Percentiles rank a stretch among this genome's conserved stretches.
Conservation (phyloP, 2,329 filamentous ascomycete species). For the Penicillium sp. region DNA sequence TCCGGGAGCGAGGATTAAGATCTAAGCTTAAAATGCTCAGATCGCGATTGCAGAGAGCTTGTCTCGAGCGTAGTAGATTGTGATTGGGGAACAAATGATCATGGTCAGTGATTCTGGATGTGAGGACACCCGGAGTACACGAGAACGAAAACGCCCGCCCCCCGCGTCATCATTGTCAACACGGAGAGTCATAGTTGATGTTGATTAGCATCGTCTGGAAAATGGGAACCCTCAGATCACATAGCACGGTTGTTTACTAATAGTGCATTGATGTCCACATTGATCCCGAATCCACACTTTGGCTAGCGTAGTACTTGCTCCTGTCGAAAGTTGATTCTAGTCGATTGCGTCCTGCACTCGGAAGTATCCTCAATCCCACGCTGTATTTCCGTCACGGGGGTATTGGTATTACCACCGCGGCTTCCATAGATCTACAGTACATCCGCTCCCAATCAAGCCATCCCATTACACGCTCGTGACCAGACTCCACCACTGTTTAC, state of each 20-base stretch:
- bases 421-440: background rate
- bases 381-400: conserved; percentile 15
- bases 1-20: background rate
- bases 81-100: background rate
- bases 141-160: background rate
- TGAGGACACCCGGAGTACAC: background rate
- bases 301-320: conserved; percentile 20
- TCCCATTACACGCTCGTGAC: conserved; percentile 25
- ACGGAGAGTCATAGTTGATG: background rate
- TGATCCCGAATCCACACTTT: background rate
- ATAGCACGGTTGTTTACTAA: background rate
- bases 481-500: conserved; percentile 31
- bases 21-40: conserved; percentile 8
- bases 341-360: conserved; percentile 24
- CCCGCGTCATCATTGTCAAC: background rate
- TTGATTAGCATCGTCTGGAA: background rate
- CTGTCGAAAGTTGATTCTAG: background rate
- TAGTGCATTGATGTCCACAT: background rate
- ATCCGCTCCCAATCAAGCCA: background rate
- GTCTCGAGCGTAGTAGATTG: background rate
- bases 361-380: conserved; percentile 31
- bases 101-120: background rate
- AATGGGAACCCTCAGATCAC: no score
- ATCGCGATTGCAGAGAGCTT: background rate
- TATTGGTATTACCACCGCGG: conserved; percentile 23